Base-by-base conservation (phyloP, 2,329 filamentous ascomycete species). In the Microdochium paspali region DNA sequence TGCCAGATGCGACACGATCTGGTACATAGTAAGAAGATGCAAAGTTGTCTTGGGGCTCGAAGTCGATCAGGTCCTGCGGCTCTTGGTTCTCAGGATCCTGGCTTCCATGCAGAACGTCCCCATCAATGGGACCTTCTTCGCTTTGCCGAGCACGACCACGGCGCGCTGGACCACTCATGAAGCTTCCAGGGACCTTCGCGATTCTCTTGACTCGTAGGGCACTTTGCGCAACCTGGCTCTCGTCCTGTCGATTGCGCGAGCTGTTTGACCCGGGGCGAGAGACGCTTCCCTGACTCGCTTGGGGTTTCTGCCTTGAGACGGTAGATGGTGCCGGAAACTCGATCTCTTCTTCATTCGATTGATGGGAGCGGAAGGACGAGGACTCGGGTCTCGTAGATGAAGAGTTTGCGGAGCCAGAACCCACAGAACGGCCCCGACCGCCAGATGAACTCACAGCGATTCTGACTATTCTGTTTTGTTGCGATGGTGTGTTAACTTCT, bases 151-250 rank as follows among this genome's bases (percentile, higher is more conserved):
- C 74, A 51, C 85, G 77, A 24, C 87, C 88, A 54, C 89, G 76
- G 47, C 88, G 79, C 20, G 88, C 86, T 24, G 88, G 88, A 1
- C 86, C 87, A 55, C 86, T 89, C 21, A 93, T 70, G 54, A 91
- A 90, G 50, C 80, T 85, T 1, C 87, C 88, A 2, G 84, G 79
- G 7, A 85, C 73, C 63, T 87, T 87, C 15, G 84, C 84, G 13
- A 88, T 79, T 51, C 87, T 75, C 66, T 90, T 91, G 49, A 90
- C 72, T 4, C 88, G 79, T 73, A 90, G 79, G 0, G 87, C 89
- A 56, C 84, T 83, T 50, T 87, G 85, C 2, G 80, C 68, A 13
- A 79, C 82, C 28, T 69, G 66, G 28, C 85, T 82, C 23, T 90
- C 84, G 2, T 80, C 80, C 45, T 74, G 71, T 30, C 74, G 71